phyloP scores from a whole-genome alignment of 2,329 filamentous ascomycete species.

The Cercospora sojina region DNA sequence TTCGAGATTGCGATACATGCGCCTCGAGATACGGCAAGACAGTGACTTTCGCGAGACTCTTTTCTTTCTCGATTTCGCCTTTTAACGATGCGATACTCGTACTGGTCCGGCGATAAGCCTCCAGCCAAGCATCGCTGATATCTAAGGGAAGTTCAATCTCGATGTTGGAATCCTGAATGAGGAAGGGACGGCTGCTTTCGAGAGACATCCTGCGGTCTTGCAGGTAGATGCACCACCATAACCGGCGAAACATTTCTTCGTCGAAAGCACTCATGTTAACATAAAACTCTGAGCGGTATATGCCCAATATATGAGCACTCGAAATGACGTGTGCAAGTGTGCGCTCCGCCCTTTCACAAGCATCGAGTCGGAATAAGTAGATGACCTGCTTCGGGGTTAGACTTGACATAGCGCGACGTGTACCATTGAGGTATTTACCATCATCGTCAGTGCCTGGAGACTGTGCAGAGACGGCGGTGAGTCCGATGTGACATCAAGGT shows the following conservation, averaged over 20 bases:
- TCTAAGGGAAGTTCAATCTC: background rate
- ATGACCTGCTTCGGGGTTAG: background rate
- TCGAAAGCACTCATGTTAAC: background rate
- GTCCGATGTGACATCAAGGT: background rate
- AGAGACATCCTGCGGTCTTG: background rate
- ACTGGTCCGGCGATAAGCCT: background rate
- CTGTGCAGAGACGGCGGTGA: background rate
- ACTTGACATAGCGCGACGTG: background rate
- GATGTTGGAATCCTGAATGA: background rate
- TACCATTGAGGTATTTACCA: background rate
- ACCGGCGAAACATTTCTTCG: background rate
- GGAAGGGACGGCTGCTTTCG: background rate
- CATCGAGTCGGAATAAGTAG: background rate
- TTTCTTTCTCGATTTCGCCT: background rate
- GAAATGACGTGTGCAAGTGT: background rate
- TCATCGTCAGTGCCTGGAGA: background rate
- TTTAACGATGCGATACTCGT: background rate
- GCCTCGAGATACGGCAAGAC: background rate
- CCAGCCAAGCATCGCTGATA: background rate
- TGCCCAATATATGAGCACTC: background rate
- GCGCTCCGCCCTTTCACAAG: background rate
- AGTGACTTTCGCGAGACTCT: background rate
- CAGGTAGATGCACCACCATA: background rate
- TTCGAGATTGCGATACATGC: background rate
- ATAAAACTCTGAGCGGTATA: background rate